phyloP scores from a whole-genome alignment of 805 yeast species.

The Yamadazyma insecticola region DNA sequence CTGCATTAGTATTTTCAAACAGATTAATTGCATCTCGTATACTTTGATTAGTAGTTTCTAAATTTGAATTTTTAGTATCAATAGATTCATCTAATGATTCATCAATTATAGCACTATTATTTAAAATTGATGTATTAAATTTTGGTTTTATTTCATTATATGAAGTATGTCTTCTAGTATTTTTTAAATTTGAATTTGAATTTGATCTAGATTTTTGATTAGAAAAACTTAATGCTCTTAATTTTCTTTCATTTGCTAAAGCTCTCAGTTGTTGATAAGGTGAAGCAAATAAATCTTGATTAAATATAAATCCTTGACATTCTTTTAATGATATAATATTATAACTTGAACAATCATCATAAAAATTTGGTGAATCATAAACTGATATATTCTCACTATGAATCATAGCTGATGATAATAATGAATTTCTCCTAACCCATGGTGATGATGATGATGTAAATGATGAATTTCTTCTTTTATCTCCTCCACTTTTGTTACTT shows the following conservation, averaged over 20 bases:
- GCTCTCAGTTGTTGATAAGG: conserved; percentile 57
- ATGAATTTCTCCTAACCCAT: conserved; percentile 52
- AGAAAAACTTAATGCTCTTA: conserved; percentile 19
- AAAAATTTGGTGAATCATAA: conserved; percentile 42
- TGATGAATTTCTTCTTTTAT: conserved; percentile 11
- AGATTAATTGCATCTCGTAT: conserved; percentile 7
- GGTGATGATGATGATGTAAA: conserved; percentile 43
- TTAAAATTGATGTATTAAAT: conserved; percentile 7
- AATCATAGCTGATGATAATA: conserved; percentile 54
- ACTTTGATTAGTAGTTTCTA: conserved; percentile 4
- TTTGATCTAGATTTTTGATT: conserved; percentile 11
- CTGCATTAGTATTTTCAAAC: conserved; percentile 9
- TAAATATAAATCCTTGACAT: conserved; percentile 73
- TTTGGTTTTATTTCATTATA: conserved; percentile 21
- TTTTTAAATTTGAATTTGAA: conserved; percentile 6
- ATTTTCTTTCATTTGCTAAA: conserved; percentile 28
- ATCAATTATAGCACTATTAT: conserved; percentile 16
- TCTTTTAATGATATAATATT: conserved; percentile 47
- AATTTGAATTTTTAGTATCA: conserved; percentile 4
- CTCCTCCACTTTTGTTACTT: conserved; percentile 1
- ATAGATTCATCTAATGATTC: conserved; percentile 9
- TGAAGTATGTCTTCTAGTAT: conserved; percentile 27
- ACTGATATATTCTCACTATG: conserved; percentile 51
- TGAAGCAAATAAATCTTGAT: conserved; percentile 71
- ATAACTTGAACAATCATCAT: conserved; percentile 20